These are phyloP conservation scores for Gonium pectorale DNA, from an alignment of 139 green algal species.

Conservation along the genomic window DNA sequence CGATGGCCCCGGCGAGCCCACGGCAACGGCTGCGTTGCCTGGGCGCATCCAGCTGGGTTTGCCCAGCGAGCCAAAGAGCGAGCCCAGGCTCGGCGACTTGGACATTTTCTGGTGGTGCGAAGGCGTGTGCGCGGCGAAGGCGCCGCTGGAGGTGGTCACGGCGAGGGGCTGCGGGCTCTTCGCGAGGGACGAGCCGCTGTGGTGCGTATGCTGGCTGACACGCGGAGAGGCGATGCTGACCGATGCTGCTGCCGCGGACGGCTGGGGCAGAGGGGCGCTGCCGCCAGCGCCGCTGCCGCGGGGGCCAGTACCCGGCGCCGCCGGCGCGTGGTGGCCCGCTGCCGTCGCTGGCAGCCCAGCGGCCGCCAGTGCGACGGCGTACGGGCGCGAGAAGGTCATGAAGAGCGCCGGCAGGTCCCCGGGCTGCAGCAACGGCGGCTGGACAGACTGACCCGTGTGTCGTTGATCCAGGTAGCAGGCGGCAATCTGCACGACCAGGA, in stretches of 20 bases:
- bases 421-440: not conserved
- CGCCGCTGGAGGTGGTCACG: too few species aligned
- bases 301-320: too few species aligned
- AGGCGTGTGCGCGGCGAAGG: too few species aligned
- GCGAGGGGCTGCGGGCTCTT: too few species aligned
- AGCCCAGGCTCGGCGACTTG: conserved; percentile 2
- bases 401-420: conserved; percentile 16
- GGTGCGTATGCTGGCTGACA: too few species aligned
- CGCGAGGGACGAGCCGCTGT: too few species aligned
- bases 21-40: not conserved
- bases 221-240: too few species aligned
- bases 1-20: not conserved
- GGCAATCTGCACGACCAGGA: not conserved
- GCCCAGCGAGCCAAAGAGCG: not conserved
- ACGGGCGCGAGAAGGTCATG: conserved; percentile 22
- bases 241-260: too few species aligned
- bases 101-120: not conserved
- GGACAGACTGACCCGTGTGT: not conserved
- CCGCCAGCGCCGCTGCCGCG: too few species aligned
- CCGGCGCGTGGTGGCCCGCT: too few species aligned
- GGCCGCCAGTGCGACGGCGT: not conserved
- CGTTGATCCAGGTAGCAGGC: conserved; percentile 18
- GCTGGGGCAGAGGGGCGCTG: too few species aligned
- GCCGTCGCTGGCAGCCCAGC: too few species aligned
- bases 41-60: not conserved